These are phyloP conservation scores for Diutina neorugosa DNA, from an alignment of 1,139 yeast species.

Conservation along the genomic window DNA sequence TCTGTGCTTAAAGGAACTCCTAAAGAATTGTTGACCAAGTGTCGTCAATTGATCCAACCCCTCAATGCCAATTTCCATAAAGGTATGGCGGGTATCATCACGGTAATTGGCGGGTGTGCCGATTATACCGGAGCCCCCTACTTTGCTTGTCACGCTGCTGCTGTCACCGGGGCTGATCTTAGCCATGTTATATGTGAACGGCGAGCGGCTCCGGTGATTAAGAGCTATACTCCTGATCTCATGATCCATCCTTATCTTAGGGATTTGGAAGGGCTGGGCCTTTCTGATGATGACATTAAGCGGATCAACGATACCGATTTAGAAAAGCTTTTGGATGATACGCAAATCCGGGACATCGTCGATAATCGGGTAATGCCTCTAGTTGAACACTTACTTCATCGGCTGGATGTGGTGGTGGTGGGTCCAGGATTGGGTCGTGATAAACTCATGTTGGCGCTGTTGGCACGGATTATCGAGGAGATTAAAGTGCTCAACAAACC, in stretches of 20 bases:
- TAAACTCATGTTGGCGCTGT: constrained; percentile 47
- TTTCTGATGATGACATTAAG: constrained; percentile 11
- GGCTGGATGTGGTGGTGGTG: constrained; percentile 72
- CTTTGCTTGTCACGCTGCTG: constrained; percentile 77
- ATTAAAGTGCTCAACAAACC: constrained; percentile 43
- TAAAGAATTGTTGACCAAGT: constrained; percentile 34
- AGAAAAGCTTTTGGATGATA: constrained; percentile 11
- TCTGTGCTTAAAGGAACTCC: background rate
- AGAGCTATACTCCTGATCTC: constrained; percentile 79
- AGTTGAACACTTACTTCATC: constrained; percentile 38
- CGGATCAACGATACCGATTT: constrained; percentile 9
- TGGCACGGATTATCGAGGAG: constrained; percentile 45
- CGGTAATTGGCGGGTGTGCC: constrained; percentile 87
- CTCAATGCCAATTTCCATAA: constrained; percentile 62
- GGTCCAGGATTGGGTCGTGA: constrained; percentile 96
- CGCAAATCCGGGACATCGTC: constrained; percentile 18
- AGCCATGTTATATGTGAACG: constrained; percentile 78
- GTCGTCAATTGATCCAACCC: constrained; percentile 62
- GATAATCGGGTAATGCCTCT: constrained; percentile 40
- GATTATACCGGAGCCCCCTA: constrained; percentile 97
- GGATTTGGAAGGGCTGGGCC: constrained; percentile 14
- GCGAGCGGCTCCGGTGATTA: constrained; percentile 70
- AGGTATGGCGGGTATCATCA: constrained; percentile 87
- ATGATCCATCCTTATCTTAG: constrained; percentile 90
- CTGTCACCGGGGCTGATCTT: constrained; percentile 78